These are phyloP conservation scores for Aphanocladium album DNA, from an alignment of 2,329 filamentous ascomycete species.

Conservation along the genomic window DNA sequence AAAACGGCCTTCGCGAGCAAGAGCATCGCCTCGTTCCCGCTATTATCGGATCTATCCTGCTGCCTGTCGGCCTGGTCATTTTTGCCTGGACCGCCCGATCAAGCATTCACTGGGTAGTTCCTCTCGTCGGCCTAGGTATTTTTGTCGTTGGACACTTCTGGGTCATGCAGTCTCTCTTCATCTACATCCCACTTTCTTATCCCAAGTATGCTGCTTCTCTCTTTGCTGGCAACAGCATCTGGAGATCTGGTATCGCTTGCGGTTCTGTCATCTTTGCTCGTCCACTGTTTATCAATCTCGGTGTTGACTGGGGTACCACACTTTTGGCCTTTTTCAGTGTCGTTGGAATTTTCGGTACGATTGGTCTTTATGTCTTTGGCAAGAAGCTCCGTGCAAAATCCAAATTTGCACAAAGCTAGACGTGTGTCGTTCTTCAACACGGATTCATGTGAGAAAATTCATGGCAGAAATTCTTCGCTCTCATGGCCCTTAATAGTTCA, in stretches of 20 bases:
- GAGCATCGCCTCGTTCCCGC: conserved; percentile 19
- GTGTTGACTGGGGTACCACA: conserved; percentile 16
- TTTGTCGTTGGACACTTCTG: conserved; percentile 50
- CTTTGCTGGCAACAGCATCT: conserved; percentile 18
- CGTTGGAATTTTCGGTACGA: conserved; percentile 14
- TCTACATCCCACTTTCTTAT: conserved; percentile 19
- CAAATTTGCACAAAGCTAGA: background rate
- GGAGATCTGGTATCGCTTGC: conserved; percentile 14
- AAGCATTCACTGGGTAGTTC: conserved; percentile 54
- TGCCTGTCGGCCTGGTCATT: conserved; percentile 63
- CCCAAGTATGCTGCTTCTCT: conserved; percentile 17
- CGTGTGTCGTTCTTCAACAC: conserved; percentile 27
- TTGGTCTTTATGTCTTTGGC: conserved; percentile 12
- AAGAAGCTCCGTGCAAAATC: background rate
- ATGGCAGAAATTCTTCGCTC: too few species aligned
- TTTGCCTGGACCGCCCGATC: conserved; percentile 66
- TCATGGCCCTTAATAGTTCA: too few species aligned
- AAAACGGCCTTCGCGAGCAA: conserved; percentile 14
- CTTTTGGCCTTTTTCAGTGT: conserved; percentile 17
- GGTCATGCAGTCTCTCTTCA: conserved; percentile 18
- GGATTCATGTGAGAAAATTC: too few species aligned
- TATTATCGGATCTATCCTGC: conserved; percentile 50
- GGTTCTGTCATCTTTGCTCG: conserved; percentile 15
- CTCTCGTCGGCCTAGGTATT: conserved; percentile 49
- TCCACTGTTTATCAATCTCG: conserved; percentile 17